These are phyloP conservation scores for Irineochytrium annulatum DNA, from an alignment of 192 early-diverging fungal species.

Conservation along the genomic window DNA sequence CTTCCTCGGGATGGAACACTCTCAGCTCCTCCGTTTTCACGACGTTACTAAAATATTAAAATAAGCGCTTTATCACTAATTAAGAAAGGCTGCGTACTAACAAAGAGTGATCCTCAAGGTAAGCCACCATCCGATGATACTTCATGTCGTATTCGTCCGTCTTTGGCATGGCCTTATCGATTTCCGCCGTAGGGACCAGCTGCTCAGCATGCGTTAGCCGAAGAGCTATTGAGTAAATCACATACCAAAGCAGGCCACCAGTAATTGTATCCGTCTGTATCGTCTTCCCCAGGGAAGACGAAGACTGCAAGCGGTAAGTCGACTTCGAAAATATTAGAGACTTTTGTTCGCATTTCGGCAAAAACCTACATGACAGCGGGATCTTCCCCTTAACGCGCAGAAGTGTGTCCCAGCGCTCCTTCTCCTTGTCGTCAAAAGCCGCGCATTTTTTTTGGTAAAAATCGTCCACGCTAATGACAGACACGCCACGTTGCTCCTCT, in stretches of 20 bases:
- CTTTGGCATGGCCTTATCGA: constrained; percentile 26
- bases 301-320: constrained; percentile 22
- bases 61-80: neutral
- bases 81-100: constrained; percentile 4
- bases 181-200: constrained; percentile 26
- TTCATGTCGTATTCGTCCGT: constrained; percentile 6
- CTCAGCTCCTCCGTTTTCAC: constrained; percentile 24
- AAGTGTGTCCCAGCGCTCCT: constrained; percentile 16
- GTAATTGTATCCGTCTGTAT: neutral
- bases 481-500: neutral
- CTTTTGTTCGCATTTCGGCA: neutral
- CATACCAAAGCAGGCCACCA: constrained; percentile 47
- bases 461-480: constrained; percentile 14
- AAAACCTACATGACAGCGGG: constrained; percentile 2
- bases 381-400: constrained; percentile 13
- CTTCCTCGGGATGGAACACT: constrained; percentile 29
- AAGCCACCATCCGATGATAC: constrained; percentile 26
- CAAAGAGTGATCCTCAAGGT: constrained; percentile 25
- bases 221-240: neutral
- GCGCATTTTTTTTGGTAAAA: constrained; percentile 7
- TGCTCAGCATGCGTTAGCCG: neutral
- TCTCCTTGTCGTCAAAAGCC: constrained; percentile 2
- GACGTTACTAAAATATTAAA: constrained; percentile 13
- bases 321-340: neutral
- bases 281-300: constrained; percentile 29